These are phyloP conservation scores for Puccinia hordei DNA, from an alignment of 1,284 basidiomycete genomes.

Conservation along the genomic window DNA sequence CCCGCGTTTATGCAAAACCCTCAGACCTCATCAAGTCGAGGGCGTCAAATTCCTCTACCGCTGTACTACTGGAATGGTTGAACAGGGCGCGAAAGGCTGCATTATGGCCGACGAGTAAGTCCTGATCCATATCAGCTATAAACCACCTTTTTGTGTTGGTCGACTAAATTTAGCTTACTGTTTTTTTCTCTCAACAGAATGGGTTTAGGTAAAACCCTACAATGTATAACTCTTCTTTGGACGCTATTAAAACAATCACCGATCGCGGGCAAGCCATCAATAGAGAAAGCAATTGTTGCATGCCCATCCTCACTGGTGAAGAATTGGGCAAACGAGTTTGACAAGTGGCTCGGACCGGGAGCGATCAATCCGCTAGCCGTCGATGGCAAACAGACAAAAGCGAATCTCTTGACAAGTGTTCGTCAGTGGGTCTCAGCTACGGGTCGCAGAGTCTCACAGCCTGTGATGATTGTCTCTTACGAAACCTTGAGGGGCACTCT, in stretches of 20 bases:
- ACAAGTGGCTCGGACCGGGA: constrained; percentile 90
- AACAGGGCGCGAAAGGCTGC: constrained; percentile 82
- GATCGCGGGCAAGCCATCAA: constrained; percentile 76
- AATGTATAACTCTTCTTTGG: constrained; percentile 95
- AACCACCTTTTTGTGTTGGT: not conserved
- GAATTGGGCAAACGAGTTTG: constrained; percentile 98
- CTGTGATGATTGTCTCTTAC: constrained; percentile 99
- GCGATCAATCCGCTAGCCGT: constrained; percentile 77
- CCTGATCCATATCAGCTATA: constrained; percentile 60
- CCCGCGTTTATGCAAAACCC: constrained; percentile 78
- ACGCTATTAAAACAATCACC: constrained; percentile 97
- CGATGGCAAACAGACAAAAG: constrained; percentile 85
- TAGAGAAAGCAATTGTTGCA: constrained; percentile 97
- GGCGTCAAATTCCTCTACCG: constrained; percentile 98
- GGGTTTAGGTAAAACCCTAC: constrained; percentile 74
- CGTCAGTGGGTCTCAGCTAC: constrained; percentile 81
- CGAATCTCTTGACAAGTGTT: constrained; percentile 75
- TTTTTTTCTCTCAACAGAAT: constrained; percentile 11
- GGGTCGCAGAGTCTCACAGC: constrained; percentile 83
- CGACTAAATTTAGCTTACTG: not conserved
- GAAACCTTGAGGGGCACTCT: constrained; percentile 83
- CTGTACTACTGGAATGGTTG: constrained; percentile 89
- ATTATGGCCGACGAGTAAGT: constrained; percentile 99
- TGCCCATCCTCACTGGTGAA: constrained; percentile 95
- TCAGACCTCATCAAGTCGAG: constrained; percentile 96